Conservation (phyloP, 306 rosid species). For the Urtica urens region DNA sequence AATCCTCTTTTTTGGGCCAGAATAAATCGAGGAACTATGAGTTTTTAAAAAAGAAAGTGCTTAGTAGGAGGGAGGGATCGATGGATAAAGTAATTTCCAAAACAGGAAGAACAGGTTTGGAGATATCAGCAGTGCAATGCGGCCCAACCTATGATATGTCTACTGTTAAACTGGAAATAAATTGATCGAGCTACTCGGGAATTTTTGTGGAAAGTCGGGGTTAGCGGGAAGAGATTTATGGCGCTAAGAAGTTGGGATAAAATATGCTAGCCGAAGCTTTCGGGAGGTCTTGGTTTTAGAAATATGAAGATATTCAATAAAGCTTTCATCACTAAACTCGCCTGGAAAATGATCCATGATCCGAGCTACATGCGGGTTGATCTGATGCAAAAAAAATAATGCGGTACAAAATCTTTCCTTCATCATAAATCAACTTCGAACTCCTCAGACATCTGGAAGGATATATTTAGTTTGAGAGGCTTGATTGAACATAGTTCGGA, state of each 20-base stretch:
- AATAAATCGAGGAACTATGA: not conserved
- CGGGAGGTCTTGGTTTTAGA: too few relatives aligned
- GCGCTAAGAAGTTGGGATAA: not conserved
- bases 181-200: not conserved
- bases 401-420: not conserved
- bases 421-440: too few relatives aligned
- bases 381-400: not conserved
- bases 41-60: not conserved
- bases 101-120: not conserved
- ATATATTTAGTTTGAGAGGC: too few relatives aligned
- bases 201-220: not conserved
- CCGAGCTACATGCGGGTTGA: not conserved
- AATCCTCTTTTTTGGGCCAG: not conserved
- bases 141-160: not conserved
- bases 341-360: not conserved
- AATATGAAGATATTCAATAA: not conserved
- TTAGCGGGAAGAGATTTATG: not conserved
- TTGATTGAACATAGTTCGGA: too few relatives aligned
- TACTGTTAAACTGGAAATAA: not conserved
- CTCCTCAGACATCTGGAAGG: too few relatives aligned
- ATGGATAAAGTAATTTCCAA: not conserved
- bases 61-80: not conserved
- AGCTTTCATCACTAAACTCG: not conserved
- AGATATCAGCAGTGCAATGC: not conserved
- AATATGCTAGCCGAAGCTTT: too few relatives aligned